Conservation (phyloP, 192 early-diverging fungal genomes). For the Coemansia sp. region DNA sequence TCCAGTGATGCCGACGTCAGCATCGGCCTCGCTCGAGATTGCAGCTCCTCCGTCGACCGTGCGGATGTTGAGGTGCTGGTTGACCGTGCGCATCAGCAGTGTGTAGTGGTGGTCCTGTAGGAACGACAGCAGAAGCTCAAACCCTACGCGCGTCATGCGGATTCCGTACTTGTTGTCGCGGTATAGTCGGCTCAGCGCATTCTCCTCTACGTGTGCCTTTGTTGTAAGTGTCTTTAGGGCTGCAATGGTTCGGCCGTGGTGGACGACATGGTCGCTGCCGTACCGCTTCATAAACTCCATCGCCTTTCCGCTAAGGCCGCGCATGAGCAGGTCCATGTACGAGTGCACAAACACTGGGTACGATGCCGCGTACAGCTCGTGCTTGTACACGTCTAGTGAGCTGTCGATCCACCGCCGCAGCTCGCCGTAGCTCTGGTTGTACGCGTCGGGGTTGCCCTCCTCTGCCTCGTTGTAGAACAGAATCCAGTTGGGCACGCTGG, state of each 20-base stretch:
- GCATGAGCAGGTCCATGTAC: constrained; percentile 80
- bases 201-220: constrained; percentile 75
- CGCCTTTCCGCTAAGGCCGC: constrained; percentile 48
- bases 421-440: constrained; percentile 75
- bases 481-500: constrained; percentile 64
- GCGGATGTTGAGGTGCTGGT: constrained; percentile 85
- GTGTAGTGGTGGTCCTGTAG: constrained; percentile 92
- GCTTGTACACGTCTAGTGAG: constrained; percentile 93
- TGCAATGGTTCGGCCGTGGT: constrained; percentile 73
- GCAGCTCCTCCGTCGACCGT: constrained; percentile 42
- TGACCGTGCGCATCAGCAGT: constrained; percentile 84
- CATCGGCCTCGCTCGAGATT: constrained; percentile 45
- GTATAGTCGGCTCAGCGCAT: constrained; percentile 79
- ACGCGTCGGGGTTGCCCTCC: constrained; percentile 79
- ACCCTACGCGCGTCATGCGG: constrained; percentile 82
- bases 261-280: constrained; percentile 72
- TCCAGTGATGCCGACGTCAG: constrained; percentile 74
- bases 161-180: constrained; percentile 83
- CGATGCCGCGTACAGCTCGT: constrained; percentile 80
- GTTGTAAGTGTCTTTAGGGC: constrained; percentile 70
- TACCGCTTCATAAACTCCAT: constrained; percentile 74
- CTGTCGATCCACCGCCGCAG: constrained; percentile 89
- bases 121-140: constrained; percentile 87
- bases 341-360: constrained; percentile 92
- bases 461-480: constrained; percentile 70